Evolutionary conservation across 106 monocot species (phyloP), one percentile per base, ranked within the genome.

Genomic region (Acorus calamus): DNA sequence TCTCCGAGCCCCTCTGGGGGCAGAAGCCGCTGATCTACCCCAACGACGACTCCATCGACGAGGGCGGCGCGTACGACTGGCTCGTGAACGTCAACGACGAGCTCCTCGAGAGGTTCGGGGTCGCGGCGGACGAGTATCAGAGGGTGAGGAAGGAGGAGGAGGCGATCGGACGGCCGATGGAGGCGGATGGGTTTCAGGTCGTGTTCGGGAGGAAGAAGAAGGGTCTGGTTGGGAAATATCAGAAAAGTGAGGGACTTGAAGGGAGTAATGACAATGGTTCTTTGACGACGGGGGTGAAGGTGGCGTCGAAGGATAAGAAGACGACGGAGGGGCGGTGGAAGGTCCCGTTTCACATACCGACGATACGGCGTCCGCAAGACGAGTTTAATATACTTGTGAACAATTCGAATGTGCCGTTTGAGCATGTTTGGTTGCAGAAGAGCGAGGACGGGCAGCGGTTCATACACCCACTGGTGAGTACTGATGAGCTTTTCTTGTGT

Each of bases 371-470:
- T 66, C 98, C 98, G 1, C 98, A 99, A 61, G 73, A 76, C 14
- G 68, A 78, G 75, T 92, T 73, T 60, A 70, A 66, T 49, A 92
- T 99, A 44, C 60, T 85, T 11, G 98, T 92, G 48, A 92, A 99
- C 69, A 99, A 99, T 64, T 50, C 62, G 3, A 92, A 92, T 44
- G 46, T 65, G 48, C 92, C 92, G 0, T 99, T 92, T 60, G 79
- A 92, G 41, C 98, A 99, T 77, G 92, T 92, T 7, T 99, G 98
- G 98, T 64, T 99, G 68, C 85, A 99, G 82, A 83, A 50, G 74
- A 92, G 83, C 60, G 70, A 77, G 55, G 92, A 92, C 69, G 85
- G 83, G 44, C 67, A 63, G 14, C 79, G 74, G 53, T 61, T 76
- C 10, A 53, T 92, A 3, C 98, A 99, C 77, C 92, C 98, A 10